A percentile compares a stretch with the other conserved stretches of the same genome.
Conservation (phyloP, 1,284 basidiomycete species). For the Pisolithus thermaeus region DNA sequence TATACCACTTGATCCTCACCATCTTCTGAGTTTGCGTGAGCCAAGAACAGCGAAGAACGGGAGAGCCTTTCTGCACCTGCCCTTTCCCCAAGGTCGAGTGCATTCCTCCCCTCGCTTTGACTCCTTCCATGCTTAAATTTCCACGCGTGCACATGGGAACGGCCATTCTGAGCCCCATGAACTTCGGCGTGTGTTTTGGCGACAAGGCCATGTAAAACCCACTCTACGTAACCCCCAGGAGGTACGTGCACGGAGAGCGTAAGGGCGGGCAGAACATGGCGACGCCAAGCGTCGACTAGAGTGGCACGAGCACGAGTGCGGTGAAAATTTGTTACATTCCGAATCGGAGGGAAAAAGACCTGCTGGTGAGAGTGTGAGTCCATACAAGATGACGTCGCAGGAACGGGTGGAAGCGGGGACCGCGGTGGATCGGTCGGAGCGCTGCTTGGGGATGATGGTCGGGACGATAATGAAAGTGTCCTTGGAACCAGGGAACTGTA, state of each 20-base stretch:
- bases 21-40: constrained; percentile 11
- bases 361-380: constrained; percentile 8
- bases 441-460: constrained; percentile 22
- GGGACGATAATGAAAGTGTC: constrained; percentile 21
- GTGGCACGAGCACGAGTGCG: constrained; percentile 67
- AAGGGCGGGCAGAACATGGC: constrained; percentile 54
- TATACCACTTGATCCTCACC: constrained; percentile 22
- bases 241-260: constrained; percentile 16
- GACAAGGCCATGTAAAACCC: constrained; percentile 20
- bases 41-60: constrained; percentile 21
- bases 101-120: constrained; percentile 25
- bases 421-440: constrained; percentile 23
- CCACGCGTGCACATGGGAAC: constrained; percentile 1
- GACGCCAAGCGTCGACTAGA: constrained; percentile 71
- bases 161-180: constrained; percentile 7
- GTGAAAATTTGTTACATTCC: constrained; percentile 36
- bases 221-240: constrained; percentile 25
- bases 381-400: constrained; percentile 10
- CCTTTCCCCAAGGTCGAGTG: constrained; percentile 27
- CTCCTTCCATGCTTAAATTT: constrained; percentile 12
- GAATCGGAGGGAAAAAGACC: constrained; percentile 17
- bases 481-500: constrained; percentile 35
- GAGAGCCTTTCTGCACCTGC: constrained; percentile 10
- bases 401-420: constrained; percentile 19
- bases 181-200: constrained; percentile 15